Evolutionary conservation across 805 yeast genomes (phyloP), one percentile per base, ranked within the genome.

Genomic region (Candida lessepsii): DNA sequence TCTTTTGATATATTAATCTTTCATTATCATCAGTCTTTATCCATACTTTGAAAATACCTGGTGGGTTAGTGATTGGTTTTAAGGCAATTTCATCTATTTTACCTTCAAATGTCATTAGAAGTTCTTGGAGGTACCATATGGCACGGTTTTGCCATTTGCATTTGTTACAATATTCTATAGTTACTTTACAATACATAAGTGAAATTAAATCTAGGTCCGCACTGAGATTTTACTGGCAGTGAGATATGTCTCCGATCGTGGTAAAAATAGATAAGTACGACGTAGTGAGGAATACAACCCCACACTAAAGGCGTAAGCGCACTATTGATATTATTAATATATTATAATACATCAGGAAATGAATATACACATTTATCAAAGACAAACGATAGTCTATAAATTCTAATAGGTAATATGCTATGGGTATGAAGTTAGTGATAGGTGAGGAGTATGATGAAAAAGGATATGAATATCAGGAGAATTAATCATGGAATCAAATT

Each of bases 91-190:
- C 64, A 78, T 76, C 9, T 80, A 95, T 51, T 11, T 56, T 56
- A 11, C 60, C 56, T 75, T 80, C 81, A 58, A 87, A 89, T 0
- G 96, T 89, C 53, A 84, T 87, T n/a, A 88, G 62, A 1, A 89
- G 65, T 59, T 88, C 96, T 56, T 86, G 96, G 23, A 80, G 66
- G 50, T 86, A 86, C 96, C 96, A 89, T 0, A 86, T 74, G 2
- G 96, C 95, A 9, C 96, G 66, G 34, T 86, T 73, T 51, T 85
- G 84, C 96, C 96, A 88, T 53, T 84, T 83, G 67, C 96, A 88
- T 54, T 75, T 78, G 27, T 84, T 83, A 56, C 96, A 88, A 61
- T 82, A 88, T 49, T 76, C 72, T 29, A 88, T 86, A 4, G 78
- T 64, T 2, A 88, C 41, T 35, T 25, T 34, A 29, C 25, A 30